These are phyloP conservation scores for Musa acuminata DNA, from an alignment of 176 grass and related monocot species.

Conservation along the genomic window DNA sequence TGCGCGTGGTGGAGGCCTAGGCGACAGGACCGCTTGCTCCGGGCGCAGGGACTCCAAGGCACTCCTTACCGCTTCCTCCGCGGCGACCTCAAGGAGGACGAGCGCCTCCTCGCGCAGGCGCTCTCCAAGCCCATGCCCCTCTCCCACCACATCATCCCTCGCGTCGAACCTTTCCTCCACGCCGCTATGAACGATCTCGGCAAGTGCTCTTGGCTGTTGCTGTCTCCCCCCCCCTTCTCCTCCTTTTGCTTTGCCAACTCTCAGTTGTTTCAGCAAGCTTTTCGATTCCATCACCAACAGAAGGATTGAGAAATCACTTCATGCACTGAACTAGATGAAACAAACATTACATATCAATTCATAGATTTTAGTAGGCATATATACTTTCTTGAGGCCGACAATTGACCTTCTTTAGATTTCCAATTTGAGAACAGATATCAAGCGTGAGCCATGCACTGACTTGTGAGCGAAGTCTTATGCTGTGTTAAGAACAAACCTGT, in stretches of 20 bases:
- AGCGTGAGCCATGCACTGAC: too few relatives aligned
- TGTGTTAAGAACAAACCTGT: too few relatives aligned
- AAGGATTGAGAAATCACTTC: too few relatives aligned
- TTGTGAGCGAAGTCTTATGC: too few relatives aligned
- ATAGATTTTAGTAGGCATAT: too few relatives aligned
- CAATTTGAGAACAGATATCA: too few relatives aligned
- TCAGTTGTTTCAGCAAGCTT: neutral
- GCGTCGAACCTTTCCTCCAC: slow-evolving; percentile 25
- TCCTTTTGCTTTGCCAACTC: too few relatives aligned
- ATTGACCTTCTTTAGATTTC: too few relatives aligned
- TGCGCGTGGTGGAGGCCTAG: slow-evolving; percentile 29
- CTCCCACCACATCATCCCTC: slow-evolving; percentile 35
- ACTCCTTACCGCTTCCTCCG: slow-evolving; percentile 35
- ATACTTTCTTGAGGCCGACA: too few relatives aligned
- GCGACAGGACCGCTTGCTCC: slow-evolving; percentile 24
- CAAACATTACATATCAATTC: too few relatives aligned
- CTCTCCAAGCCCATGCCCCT: slow-evolving; percentile 26
- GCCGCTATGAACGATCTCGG: slow-evolving; percentile 29
- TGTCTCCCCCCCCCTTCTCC: too few relatives aligned
- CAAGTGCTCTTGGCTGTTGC: neutral
- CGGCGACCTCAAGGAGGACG: slow-evolving; percentile 38
- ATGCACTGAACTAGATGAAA: neutral
- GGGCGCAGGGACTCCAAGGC: slow-evolving; percentile 40
- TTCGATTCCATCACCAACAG: neutral
- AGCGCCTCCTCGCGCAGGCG: slow-evolving; percentile 22